Conservation (phyloP, 1,284 basidiomycete genomes). For the Vanrija pseudolonga region DNA sequence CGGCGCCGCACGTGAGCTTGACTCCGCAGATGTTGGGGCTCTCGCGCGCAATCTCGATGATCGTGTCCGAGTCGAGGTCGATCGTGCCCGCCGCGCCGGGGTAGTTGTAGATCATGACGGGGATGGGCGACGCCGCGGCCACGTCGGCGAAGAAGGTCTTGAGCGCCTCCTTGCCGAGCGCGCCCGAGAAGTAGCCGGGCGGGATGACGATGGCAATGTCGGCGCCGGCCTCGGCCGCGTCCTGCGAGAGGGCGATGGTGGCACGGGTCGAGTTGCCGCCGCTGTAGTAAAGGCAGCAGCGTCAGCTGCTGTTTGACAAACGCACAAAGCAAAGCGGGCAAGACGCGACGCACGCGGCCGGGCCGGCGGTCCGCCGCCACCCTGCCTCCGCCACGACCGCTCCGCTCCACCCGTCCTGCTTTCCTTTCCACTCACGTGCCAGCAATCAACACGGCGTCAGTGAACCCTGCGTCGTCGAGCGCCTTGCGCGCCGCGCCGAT, state of each 20-base stretch:
- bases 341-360: neutral
- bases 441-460: conserved; percentile 65
- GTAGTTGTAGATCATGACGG: conserved; percentile 87
- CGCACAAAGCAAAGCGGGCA: no score
- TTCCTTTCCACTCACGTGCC: conserved; percentile 56
- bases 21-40: conserved; percentile 62
- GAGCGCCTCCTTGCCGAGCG: conserved; percentile 63
- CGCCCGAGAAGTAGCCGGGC: conserved; percentile 81
- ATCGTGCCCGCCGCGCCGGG: conserved; percentile 78
- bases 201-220: conserved; percentile 78
- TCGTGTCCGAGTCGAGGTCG: conserved; percentile 79
- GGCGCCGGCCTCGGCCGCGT: conserved; percentile 75
- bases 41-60: conserved; percentile 67
- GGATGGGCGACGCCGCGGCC: conserved; percentile 71
- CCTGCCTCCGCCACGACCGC: neutral
- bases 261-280: conserved; percentile 77
- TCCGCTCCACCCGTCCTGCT: no score
- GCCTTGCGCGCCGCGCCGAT: conserved; percentile 68
- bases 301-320: no score
- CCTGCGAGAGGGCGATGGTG: conserved; percentile 66
- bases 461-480: conserved; percentile 64
- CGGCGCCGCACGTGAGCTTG: conserved; percentile 84
- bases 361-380: neutral
- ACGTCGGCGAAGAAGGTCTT: conserved; percentile 76
- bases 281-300: no score